Evolutionary conservation across 2,329 filamentous ascomycete species (phyloP).

Genomic region (Leptographium wingfieldii): DNA sequence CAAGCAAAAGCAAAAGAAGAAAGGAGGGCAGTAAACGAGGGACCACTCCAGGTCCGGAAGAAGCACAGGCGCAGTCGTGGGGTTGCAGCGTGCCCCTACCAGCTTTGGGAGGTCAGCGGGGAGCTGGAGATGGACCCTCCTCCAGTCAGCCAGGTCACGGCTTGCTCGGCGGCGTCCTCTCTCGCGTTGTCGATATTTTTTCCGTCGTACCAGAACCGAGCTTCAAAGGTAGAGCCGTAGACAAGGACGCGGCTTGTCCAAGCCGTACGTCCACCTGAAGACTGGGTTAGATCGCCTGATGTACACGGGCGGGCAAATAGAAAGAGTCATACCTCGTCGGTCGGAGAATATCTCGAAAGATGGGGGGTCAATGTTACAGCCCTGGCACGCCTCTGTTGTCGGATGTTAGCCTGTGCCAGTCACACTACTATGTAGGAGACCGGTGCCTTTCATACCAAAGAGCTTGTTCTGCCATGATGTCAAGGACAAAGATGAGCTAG

Average conservation of each 20-base stretch:
- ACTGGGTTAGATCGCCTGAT: background rate
- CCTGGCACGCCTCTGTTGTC: conserved; percentile 19
- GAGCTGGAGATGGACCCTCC: conserved; percentile 26
- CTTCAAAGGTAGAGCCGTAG: conserved; percentile 49
- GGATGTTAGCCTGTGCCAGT: background rate
- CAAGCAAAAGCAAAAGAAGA: background rate
- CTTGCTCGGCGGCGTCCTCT: conserved; percentile 83
- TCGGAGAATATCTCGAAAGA: conserved; percentile 22
- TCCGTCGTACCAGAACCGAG: conserved; percentile 85
- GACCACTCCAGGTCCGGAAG: background rate
- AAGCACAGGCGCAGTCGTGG: background rate
- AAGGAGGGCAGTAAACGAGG: background rate
- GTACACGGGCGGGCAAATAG: background rate
- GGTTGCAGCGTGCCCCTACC: background rate
- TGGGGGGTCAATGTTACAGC: conserved; percentile 17
- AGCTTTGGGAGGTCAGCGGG: conserved; percentile 19
- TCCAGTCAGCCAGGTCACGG: conserved; percentile 42
- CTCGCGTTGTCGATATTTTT: conserved; percentile 76
- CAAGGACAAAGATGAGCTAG: conserved; percentile 8
- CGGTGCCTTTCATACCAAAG: conserved; percentile 17
- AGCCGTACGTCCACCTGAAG: conserved; percentile 69
- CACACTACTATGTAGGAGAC: background rate
- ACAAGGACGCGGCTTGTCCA: conserved; percentile 79
- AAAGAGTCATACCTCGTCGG: conserved; percentile 18
- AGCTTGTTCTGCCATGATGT: conserved; percentile 22